Base-by-base conservation (phyloP, 805 yeast species). In the Zygosaccharomyces bailii region DNA sequence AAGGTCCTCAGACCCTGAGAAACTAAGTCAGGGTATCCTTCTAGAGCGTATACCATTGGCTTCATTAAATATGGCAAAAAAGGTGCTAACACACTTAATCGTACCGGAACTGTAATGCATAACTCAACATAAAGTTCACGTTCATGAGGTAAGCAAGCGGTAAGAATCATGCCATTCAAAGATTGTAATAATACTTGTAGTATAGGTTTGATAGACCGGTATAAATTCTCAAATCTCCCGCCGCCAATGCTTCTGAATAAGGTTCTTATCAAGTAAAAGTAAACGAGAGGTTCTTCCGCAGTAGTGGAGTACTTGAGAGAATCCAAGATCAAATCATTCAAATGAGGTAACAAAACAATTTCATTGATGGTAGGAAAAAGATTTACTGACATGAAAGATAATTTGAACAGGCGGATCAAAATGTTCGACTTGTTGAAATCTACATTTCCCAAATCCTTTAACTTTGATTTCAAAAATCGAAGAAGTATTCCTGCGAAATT, bases 331-430 rank as follows among this genome's bases (percentile, higher is more conserved):
- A 95, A 70, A 48, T 84, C 81, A 59, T 86, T 84, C 57, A 93
- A 73, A 59, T 93, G 96, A 1, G 97, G 97, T 34, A 90, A 69
- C 6, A 93, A 74, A 4, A 93, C 96, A 46, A 79, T 72, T 65
- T 95, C 99, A 60, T 93, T 95, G 2, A 84, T 78, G 3, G 80
- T 69, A 0, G 98, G 97, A 61, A 89, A 91, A 39, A 91, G 70
- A 55, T 88, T 91, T 3, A 93, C 97, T 2, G 96, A 89, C 95
- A 91, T 88, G 66, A 93, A 91, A 55, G 96, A 88, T 31, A 93
- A 70, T 64, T 90, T 91, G 78, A 89, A 93, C 33, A 95, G 69
- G 46, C 97, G 72, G 17, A 89, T 85, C 52, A 93, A 67, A 43
- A 93, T 83, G 56, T 86, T 86, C 0, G 96, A 80, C 53, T 81